phyloP scores from a whole-genome alignment of 1,284 basidiomycete genomes.

The Cutaneotrichosporon spelunceum region DNA sequence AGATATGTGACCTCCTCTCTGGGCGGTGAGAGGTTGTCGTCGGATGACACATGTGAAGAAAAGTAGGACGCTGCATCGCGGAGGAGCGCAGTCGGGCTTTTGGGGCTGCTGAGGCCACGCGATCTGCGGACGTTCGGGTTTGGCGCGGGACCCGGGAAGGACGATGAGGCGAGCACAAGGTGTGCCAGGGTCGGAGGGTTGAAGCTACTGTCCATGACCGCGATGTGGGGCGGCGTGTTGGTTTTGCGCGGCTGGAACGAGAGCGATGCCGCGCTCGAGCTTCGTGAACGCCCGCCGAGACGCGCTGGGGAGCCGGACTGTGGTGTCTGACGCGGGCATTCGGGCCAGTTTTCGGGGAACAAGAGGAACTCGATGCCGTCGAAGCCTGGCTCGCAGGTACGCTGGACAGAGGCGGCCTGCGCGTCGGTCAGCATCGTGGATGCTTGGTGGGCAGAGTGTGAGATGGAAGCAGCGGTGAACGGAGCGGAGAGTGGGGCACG shows the following conservation, averaged over 20 bases:
- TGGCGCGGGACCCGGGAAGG: slow-evolving; percentile 24
- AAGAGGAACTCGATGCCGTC: slow-evolving; percentile 32
- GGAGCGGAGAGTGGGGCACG: not conserved
- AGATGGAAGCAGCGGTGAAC: not conserved
- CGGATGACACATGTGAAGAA: not conserved
- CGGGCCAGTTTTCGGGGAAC: slow-evolving; percentile 34
- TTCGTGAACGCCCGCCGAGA: not conserved
- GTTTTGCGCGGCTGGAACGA: not conserved
- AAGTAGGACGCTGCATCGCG: slow-evolving; percentile 13
- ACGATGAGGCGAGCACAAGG: slow-evolving; percentile 62
- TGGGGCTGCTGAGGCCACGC: slow-evolving; percentile 36
- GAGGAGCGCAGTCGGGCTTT: slow-evolving; percentile 3
- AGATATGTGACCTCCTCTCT: not conserved
- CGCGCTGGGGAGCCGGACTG: not conserved
- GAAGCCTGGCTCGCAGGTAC: slow-evolving; percentile 12
- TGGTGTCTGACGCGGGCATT: not conserved
- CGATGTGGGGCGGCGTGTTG: slow-evolving; percentile 36
- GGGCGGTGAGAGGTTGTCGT: slow-evolving; percentile 29
- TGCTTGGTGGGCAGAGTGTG: not conserved
- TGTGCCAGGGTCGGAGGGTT: slow-evolving; percentile 92
- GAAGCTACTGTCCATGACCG: slow-evolving; percentile 84
- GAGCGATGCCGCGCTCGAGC: not conserved
- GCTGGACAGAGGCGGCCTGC: slow-evolving; percentile 10
- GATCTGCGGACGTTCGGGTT: slow-evolving; percentile 24
- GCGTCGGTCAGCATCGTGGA: slow-evolving; percentile 26